phyloP scores from a whole-genome alignment of 106 monocot species.

The Iris macrosiphon region DNA sequence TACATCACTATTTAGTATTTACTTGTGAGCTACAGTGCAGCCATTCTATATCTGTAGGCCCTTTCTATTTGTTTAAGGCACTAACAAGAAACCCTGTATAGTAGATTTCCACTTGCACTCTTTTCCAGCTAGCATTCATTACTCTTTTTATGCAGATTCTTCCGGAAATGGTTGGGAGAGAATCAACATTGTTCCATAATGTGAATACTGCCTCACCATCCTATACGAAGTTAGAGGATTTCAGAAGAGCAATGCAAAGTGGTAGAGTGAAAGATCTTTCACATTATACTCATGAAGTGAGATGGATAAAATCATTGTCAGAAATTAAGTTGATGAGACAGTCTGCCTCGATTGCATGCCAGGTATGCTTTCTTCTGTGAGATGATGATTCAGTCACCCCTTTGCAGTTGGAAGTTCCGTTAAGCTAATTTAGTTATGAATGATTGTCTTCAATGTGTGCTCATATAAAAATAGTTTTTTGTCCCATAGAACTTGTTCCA shows the following conservation, averaged over 20 bases:
- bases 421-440: background rate
- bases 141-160: constrained; percentile 48
- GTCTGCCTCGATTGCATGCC: constrained; percentile 88
- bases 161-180: constrained; percentile 54
- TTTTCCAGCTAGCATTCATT: background rate
- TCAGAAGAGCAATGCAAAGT: constrained; percentile 32
- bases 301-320: constrained; percentile 82
- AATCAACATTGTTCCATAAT: constrained; percentile 72
- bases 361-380: constrained; percentile 31
- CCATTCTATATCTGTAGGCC: too few relatives aligned
- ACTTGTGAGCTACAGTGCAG: too few relatives aligned
- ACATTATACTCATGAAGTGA: constrained; percentile 57
- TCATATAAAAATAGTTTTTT: background rate
- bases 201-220: constrained; percentile 50
- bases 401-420: background rate
- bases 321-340: constrained; percentile 83
- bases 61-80: too few relatives aligned
- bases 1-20: too few relatives aligned
- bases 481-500: background rate
- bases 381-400: background rate
- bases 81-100: too few relatives aligned
- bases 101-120: too few relatives aligned
- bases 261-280: constrained; percentile 68
- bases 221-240: constrained; percentile 62
- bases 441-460: background rate